phyloP scores from a whole-genome alignment of 2,329 filamentous ascomycete genomes.

The Aulographum hederae region DNA sequence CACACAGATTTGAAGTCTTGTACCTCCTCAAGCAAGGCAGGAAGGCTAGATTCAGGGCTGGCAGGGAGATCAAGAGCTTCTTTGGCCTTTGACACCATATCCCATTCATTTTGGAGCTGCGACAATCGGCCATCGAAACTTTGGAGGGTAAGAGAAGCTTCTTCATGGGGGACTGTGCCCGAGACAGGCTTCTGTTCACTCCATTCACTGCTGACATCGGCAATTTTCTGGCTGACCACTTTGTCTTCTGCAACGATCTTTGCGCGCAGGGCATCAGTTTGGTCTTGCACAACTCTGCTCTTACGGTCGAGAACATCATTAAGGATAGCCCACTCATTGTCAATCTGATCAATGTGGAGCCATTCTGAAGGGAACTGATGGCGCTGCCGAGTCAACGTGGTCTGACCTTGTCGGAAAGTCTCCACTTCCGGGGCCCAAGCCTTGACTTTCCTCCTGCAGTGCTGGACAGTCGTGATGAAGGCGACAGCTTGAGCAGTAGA shows the following conservation, averaged over 20 bases:
- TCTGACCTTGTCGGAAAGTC: conserved; percentile 88
- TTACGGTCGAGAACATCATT: conserved; percentile 86
- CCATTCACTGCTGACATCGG: conserved; percentile 73
- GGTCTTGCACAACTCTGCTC: conserved; percentile 87
- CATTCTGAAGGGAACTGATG: conserved; percentile 90
- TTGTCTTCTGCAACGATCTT: conserved; percentile 93
- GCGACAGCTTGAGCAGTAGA: conserved; percentile 95
- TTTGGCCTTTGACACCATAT: conserved; percentile 92
- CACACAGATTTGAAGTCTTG: conserved; percentile 98
- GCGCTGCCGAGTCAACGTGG: conserved; percentile 73
- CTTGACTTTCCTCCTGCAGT: conserved; percentile 85
- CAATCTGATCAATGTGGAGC: conserved; percentile 90
- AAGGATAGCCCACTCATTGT: conserved; percentile 85
- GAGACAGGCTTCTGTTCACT: conserved; percentile 94
- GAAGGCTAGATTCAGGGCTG: conserved; percentile 61
- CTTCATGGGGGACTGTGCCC: conserved; percentile 76
- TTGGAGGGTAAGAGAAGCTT: conserved; percentile 65
- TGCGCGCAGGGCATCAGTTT: conserved; percentile 82
- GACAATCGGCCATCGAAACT: conserved; percentile 75
- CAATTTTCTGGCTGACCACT: conserved; percentile 74
- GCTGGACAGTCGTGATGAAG: conserved; percentile 95
- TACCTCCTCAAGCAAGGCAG: conserved; percentile 82
- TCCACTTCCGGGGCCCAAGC: conserved; percentile 92
- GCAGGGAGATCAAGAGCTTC: conserved; percentile 84
- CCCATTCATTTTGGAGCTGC: conserved; percentile 67